Conservation (phyloP, 2,329 filamentous ascomycete species). For the Clonostachys sp. region DNA sequence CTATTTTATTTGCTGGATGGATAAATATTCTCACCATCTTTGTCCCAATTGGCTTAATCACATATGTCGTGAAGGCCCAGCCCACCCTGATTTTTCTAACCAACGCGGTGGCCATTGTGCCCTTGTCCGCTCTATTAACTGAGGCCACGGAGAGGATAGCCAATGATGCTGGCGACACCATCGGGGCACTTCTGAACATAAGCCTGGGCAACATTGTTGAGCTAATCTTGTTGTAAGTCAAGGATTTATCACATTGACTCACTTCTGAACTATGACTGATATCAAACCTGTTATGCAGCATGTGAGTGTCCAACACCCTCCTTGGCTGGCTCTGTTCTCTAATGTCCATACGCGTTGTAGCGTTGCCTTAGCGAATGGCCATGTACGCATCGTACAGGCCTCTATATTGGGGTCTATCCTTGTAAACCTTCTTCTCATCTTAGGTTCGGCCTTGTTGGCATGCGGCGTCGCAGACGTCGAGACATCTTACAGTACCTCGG, state of each 20-base stretch:
- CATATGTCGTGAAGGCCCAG: constrained; percentile 31
- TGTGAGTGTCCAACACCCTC: not conserved
- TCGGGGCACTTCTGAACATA: constrained; percentile 57
- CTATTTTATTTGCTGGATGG: not conserved
- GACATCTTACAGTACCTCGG: constrained; percentile 35
- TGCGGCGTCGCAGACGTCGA: constrained; percentile 66
- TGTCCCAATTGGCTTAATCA: constrained; percentile 63
- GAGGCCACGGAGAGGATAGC: constrained; percentile 58
- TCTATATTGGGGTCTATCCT: constrained; percentile 73
- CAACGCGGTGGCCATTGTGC: constrained; percentile 58
- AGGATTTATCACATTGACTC: not conserved
- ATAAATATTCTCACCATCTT: constrained; percentile 56
- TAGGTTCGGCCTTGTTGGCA: constrained; percentile 70
- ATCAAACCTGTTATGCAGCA: not conserved
- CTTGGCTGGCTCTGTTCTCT: too few relatives aligned
- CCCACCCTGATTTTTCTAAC: constrained; percentile 46
- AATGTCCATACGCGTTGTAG: constrained; percentile 22
- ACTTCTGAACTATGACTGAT: not conserved
- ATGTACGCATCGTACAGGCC: constrained; percentile 72
- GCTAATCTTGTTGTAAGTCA: constrained; percentile 51
- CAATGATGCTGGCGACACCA: constrained; percentile 48
- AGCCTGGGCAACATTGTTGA: constrained; percentile 61
- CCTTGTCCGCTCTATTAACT: constrained; percentile 51
- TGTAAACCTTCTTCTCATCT: constrained; percentile 70
- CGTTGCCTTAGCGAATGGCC: constrained; percentile 46